Conservation (phyloP, 805 yeast species). For the Cyberlindnera saturnus region DNA sequence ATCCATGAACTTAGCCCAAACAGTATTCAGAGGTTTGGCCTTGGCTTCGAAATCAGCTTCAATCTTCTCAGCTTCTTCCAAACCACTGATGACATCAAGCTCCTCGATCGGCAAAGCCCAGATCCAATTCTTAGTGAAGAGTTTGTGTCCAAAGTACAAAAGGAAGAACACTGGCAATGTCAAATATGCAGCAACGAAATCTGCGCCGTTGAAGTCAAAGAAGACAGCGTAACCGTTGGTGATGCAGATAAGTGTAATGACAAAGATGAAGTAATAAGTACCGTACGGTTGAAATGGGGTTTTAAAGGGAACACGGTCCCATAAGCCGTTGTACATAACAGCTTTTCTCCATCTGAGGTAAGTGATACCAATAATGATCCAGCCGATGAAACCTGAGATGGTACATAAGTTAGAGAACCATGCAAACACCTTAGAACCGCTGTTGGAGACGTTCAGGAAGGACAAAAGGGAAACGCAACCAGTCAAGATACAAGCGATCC, state of each 20-base stretch:
- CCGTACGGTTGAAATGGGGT: slow-evolving; percentile 53
- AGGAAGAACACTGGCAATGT: slow-evolving; percentile 52
- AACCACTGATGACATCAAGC: slow-evolving; percentile 55
- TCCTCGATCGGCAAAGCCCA: slow-evolving; percentile 48
- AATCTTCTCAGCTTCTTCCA: slow-evolving; percentile 49
- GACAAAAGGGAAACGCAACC: slow-evolving; percentile 51
- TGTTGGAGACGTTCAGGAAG: slow-evolving; percentile 58
- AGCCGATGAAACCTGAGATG: slow-evolving; percentile 69
- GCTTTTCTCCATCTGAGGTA: slow-evolving; percentile 69
- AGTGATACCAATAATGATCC: slow-evolving; percentile 64
- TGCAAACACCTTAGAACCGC: slow-evolving; percentile 52
- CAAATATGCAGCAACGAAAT: slow-evolving; percentile 68
- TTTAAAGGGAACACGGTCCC: slow-evolving; percentile 52
- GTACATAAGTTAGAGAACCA: slow-evolving; percentile 76
- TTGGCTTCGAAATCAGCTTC: slow-evolving; percentile 14
- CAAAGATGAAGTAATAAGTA: slow-evolving; percentile 45
- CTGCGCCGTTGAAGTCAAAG: slow-evolving; percentile 34
- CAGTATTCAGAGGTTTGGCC: slow-evolving; percentile 4
- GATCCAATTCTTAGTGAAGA: slow-evolving; percentile 37
- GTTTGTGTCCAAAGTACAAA: slow-evolving; percentile 54
- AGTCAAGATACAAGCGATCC: slow-evolving; percentile 38
- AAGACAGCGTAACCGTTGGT: slow-evolving; percentile 75
- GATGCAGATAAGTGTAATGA: slow-evolving; percentile 47
- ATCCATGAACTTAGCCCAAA: slow-evolving; percentile 16
- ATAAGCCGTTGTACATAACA: slow-evolving; percentile 42